These are phyloP conservation scores for Usnea hakonensis DNA, from an alignment of 495 filamentous ascomycete species.

Conservation along the genomic window DNA sequence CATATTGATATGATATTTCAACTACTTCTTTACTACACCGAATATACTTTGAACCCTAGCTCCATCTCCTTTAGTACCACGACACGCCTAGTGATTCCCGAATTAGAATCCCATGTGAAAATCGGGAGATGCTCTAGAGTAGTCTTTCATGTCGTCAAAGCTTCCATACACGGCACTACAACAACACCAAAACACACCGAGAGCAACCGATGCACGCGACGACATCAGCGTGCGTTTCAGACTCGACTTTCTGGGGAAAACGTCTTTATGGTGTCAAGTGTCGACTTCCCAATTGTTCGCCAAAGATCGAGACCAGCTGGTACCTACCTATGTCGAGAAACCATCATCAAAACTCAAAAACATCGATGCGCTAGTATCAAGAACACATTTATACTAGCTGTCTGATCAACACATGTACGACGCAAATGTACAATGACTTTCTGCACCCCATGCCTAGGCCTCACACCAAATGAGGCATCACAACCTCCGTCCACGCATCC, in stretches of 20 bases:
- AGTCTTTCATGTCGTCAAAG: background rate
- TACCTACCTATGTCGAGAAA: background rate
- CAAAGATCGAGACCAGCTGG: background rate
- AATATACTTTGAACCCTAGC: background rate
- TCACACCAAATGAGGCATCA: too few species aligned
- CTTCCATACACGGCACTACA: background rate
- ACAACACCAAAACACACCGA: background rate
- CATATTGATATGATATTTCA: too few species aligned
- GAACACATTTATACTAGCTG: too few species aligned
- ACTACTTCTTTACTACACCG: too few species aligned
- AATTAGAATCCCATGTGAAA: background rate
- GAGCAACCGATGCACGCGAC: background rate
- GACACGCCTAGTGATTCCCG: background rate
- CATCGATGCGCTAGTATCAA: background rate
- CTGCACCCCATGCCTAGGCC: too few species aligned
- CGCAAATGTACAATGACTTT: background rate
- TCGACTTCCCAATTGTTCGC: background rate
- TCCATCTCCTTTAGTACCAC: background rate
- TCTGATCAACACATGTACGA: background rate
- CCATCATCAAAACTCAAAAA: background rate
- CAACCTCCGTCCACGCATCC: too few species aligned
- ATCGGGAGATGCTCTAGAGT: background rate
- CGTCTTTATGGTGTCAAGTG: background rate
- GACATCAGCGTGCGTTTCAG: background rate
- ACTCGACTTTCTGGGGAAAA: background rate